A percentile compares a stretch with the other conserved stretches of the same genome.
These are phyloP conservation scores for Paulownia fortunei DNA, from an alignment of 257 asterid species.

Conservation along the genomic window DNA sequence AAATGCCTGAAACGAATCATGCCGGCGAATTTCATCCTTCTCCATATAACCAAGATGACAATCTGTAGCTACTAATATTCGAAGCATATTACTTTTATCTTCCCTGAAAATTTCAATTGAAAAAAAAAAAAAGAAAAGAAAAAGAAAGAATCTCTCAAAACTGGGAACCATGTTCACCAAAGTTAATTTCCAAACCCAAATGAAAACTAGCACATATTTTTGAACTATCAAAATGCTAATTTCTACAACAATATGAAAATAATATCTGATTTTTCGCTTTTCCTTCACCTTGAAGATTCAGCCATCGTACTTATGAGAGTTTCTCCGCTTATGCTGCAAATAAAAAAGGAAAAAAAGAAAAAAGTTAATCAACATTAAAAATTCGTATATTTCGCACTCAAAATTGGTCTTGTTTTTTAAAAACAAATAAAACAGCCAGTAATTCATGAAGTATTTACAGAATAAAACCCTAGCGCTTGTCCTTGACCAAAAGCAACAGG, in stretches of 20 bases:
- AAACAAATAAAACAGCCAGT: conserved; percentile 2
- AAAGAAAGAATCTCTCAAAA: not conserved
- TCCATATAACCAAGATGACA: conserved; percentile 99
- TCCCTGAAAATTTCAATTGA: conserved; percentile 49
- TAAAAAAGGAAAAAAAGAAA: not conserved
- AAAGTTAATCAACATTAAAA: conserved; percentile 6
- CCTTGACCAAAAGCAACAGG: conserved; percentile 14
- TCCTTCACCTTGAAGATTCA: conserved; percentile 50
- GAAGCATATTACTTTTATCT: conserved; percentile 59
- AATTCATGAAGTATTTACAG: conserved; percentile 11
- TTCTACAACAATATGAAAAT: not conserved
- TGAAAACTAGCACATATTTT: not conserved
- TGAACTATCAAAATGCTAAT: conserved; percentile 7
- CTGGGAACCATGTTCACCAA: not conserved
- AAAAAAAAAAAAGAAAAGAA: not conserved
- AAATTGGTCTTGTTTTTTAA: not conserved
- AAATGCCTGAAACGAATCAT: conserved; percentile 92
- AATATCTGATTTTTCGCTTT: not conserved
- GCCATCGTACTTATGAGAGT: conserved; percentile 41
- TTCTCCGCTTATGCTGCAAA: conserved; percentile 31
- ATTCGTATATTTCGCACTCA: not conserved
- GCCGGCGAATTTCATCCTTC: conserved; percentile 95
- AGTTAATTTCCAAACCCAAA: not conserved
- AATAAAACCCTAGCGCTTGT: conserved; percentile 43
- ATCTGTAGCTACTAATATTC: conserved; percentile 90